Evolutionary conservation across 83 land plant species (phyloP).

Genomic region (Diphasiastrum complanatum): DNA sequence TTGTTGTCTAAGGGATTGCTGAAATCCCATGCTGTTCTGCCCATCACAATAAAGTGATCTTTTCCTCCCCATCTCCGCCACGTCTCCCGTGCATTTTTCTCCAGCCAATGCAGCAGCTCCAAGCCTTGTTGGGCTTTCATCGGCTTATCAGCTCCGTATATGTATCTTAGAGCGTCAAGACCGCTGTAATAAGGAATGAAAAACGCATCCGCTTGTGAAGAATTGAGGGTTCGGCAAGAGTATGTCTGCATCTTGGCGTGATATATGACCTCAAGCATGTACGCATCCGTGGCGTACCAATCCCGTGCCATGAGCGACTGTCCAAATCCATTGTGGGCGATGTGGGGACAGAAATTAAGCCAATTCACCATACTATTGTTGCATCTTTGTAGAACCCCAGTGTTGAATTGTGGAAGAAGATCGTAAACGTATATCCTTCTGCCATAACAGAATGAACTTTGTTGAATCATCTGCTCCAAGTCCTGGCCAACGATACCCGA

Average conservation of each 20-base stretch:
- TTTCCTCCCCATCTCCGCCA: conserved; percentile 16
- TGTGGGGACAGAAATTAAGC: conserved; percentile 28
- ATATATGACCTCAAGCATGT: conserved; percentile 43
- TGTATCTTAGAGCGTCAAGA: conserved; percentile 23
- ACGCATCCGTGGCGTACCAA: conserved; percentile 38
- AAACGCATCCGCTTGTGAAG: conserved; percentile 26
- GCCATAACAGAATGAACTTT: conserved; percentile 20
- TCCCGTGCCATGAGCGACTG: background rate
- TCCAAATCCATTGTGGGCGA: conserved; percentile 26
- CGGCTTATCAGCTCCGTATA: conserved; percentile 6
- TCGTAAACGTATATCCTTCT: conserved; percentile 34
- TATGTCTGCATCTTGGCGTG: conserved; percentile 28
- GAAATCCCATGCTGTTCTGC: conserved; percentile 38
- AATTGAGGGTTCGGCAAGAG: conserved; percentile 4
- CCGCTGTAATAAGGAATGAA: conserved; percentile 40
- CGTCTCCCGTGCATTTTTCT: background rate
- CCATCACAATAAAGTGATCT: conserved; percentile 34
- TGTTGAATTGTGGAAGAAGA: conserved; percentile 31
- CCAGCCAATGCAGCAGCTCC: conserved; percentile 19
- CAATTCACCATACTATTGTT: conserved; percentile 20
- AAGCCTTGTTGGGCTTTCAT: conserved; percentile 13
- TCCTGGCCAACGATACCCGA: too few relatives aligned
- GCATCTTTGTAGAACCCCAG: conserved; percentile 24
- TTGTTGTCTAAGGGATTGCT: background rate
- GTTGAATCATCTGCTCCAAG: too few relatives aligned